A percentile compares a stretch with the other conserved stretches of the same genome.
These are phyloP conservation scores for Haematococcus lacustris DNA, from an alignment of 139 green algal genomes.

Conservation along the genomic window DNA sequence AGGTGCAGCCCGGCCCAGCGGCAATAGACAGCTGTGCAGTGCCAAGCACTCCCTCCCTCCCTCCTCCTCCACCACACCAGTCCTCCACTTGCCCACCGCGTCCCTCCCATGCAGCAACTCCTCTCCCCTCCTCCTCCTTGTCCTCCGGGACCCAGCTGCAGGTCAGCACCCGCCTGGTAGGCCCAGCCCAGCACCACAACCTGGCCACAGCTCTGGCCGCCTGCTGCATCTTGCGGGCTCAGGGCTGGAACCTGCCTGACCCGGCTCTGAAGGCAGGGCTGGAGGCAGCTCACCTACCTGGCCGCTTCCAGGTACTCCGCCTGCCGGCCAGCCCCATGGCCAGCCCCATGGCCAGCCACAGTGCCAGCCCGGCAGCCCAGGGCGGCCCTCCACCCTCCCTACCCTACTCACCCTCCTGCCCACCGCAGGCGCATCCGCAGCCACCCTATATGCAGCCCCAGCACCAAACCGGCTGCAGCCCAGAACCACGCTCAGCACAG, in stretches of 20 bases:
- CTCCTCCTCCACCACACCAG: no score
- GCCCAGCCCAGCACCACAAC: slow-evolving; percentile 62
- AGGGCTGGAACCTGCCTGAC: slow-evolving; percentile 22
- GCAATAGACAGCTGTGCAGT: not conserved
- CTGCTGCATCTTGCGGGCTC: slow-evolving; percentile 27
- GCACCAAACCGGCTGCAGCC: not conserved
- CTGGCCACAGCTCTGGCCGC: slow-evolving; percentile 51
- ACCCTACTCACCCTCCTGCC: no score
- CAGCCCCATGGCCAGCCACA: not conserved
- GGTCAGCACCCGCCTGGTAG: slow-evolving; percentile 54
- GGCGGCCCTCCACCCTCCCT: no score
- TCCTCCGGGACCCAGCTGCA: not conserved
- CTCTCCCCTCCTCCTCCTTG: not conserved
- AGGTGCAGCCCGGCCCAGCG: not conserved
- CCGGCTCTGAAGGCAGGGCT: slow-evolving; percentile 35
- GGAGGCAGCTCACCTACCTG: slow-evolving; percentile 38
- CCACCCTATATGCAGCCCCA: no score
- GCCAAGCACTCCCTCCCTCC: no score
- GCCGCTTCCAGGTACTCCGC: slow-evolving; percentile 60
- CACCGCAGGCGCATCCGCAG: no score
- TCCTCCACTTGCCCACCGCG: not conserved
- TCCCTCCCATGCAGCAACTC: not conserved
- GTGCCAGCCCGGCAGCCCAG: no score
- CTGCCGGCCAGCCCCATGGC: not conserved
- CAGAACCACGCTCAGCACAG: not conserved